Evolutionary conservation across 306 rosid genomes (phyloP), one percentile per base, ranked within the genome.

Genomic region (Arachis hypogaea): DNA sequence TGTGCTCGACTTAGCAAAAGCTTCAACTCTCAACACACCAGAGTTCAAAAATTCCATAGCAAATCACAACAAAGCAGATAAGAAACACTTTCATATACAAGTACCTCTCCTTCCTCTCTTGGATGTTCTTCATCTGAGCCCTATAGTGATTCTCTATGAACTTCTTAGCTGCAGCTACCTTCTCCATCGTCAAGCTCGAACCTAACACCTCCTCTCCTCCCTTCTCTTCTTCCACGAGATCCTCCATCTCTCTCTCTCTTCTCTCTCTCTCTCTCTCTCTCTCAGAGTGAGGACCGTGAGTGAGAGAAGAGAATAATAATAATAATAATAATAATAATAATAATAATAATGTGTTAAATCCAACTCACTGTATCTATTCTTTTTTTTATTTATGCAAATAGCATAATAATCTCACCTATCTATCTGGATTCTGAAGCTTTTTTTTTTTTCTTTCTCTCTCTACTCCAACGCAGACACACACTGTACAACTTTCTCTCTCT

Each of bases 121-220:
- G 93, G 77, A 94, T 85, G 88, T 89, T 91, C 88, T 94, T 94
- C 97, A 87, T 94, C 92, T 94, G 98, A 77, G 93, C 91, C 83
- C 91, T 88, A 76, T 94, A 94, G 78, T 94, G 98, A 66, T 91
- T 89, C 91, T 94, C 98, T 68, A 94, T 94, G 85, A 88, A 88
- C 89, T 89, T 90, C 88, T 94, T 94, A 0, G 98, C 98, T 4
- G 96, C 98, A 7, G 98, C 98, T 8, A 94, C 98, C 77, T 88
- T 94, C 95, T 94, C 98, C 98, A 94, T 91, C 59, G 98, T 94
- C 91, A 86, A 86, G 80, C 90, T 94, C 14, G 97, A 91, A 0
- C 97, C 97, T 10, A 84, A 68, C 63, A 85, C 96, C 87, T 93
- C 97, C 74, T 83, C 89, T 29, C 63, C 79, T 69, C 73, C 75